A percentile compares a stretch with the other conserved stretches of the same genome.
Evolutionary conservation across 2,329 filamentous ascomycete genomes (phyloP).

Genomic region (Penicillium expansum): DNA sequence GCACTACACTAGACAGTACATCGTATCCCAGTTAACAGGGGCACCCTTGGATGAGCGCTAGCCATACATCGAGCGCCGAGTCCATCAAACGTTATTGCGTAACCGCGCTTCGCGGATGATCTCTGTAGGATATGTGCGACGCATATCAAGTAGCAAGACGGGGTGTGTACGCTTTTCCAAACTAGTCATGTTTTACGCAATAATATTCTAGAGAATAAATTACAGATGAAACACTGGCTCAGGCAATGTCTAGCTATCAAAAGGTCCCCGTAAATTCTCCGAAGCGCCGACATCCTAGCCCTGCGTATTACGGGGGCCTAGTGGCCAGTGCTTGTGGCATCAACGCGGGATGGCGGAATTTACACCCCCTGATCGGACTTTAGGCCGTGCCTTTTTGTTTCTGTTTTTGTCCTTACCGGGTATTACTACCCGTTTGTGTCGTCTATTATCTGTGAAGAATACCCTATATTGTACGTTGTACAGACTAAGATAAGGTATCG

Average conservation of each 20-base stretch:
- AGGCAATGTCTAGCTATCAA: not conserved
- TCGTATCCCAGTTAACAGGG: not conserved
- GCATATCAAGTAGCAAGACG: not conserved
- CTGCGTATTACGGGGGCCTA: conserved; percentile 2
- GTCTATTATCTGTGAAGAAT: not conserved
- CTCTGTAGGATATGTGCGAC: conserved; percentile 7
- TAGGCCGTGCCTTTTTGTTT: conserved; percentile 4
- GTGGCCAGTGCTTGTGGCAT: conserved; percentile 23
- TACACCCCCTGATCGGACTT: conserved; percentile 17
- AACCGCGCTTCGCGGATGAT: conserved; percentile 24
- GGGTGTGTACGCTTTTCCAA: not conserved
- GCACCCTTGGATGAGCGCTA: not conserved
- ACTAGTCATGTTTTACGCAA: not conserved
- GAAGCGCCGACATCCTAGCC: conserved; percentile 4
- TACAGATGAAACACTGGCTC: conserved; percentile 10
- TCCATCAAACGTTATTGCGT: conserved; percentile 16
- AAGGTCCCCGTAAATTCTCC: conserved; percentile 17
- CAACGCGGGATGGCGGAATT: conserved; percentile 15
- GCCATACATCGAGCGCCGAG: not conserved
- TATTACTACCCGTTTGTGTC: not conserved
- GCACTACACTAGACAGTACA: not conserved
- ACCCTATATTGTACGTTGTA: not conserved
- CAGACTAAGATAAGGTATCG: not conserved
- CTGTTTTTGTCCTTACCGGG: not conserved
- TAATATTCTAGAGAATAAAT: not conserved